These are phyloP conservation scores for Dentipellis fragilis DNA, from an alignment of 768 basidiomycete species.

Conservation along the genomic window DNA sequence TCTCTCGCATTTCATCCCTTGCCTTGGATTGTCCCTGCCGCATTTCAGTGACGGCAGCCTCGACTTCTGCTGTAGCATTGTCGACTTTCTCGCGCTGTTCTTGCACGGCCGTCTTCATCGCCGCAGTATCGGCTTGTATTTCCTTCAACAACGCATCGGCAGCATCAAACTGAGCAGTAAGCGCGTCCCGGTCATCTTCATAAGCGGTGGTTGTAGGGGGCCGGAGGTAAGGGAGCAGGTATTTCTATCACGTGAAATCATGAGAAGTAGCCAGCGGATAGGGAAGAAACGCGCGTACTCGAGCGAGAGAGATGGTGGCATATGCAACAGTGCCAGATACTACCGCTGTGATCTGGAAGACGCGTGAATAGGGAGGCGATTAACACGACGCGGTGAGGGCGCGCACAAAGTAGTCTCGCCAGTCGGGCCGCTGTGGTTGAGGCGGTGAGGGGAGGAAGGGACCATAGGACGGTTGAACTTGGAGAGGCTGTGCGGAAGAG, in stretches of 20 bases:
- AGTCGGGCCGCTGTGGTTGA: slow-evolving; percentile 62
- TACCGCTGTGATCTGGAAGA: slow-evolving; percentile 76
- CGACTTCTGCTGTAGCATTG: slow-evolving; percentile 62
- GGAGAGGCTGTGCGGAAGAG: slow-evolving; percentile 7
- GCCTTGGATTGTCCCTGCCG: slow-evolving; percentile 69
- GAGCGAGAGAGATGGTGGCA: slow-evolving; percentile 70
- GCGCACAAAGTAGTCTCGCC: slow-evolving; percentile 95
- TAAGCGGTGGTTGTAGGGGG: slow-evolving; percentile 86
- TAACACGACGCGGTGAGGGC: background rate
- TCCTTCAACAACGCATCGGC: slow-evolving; percentile 74
- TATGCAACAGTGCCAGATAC: slow-evolving; percentile 81
- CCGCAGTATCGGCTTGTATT: slow-evolving; percentile 67
- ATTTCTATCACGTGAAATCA: slow-evolving; percentile 53
- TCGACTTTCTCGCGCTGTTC: slow-evolving; percentile 69
- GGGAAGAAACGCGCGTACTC: slow-evolving; percentile 31
- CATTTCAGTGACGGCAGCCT: slow-evolving; percentile 63
- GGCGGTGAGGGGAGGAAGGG: slow-evolving; percentile 29
- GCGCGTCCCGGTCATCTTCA: slow-evolving; percentile 75
- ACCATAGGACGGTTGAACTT: slow-evolving; percentile 26
- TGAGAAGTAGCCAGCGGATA: background rate
- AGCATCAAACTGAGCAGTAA: slow-evolving; percentile 84
- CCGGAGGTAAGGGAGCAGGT: slow-evolving; percentile 79
- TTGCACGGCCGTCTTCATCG: slow-evolving; percentile 64
- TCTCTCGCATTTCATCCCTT: slow-evolving; percentile 82
- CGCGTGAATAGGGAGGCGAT: slow-evolving; percentile 11